Conservation (phyloP, 768 basidiomycete species). For the Exsudoporus frostii region DNA sequence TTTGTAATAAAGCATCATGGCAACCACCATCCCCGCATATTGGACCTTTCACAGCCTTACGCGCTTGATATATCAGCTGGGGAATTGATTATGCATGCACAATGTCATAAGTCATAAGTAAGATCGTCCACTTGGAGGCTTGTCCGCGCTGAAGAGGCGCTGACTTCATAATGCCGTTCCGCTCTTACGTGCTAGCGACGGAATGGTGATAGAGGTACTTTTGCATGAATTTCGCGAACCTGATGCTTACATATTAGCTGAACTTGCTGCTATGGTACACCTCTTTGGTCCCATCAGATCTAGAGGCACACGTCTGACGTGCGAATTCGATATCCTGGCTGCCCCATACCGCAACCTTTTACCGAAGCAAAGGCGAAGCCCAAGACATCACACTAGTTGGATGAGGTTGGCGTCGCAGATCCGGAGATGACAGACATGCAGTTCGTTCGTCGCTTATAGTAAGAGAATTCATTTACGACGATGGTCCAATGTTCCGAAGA, state of each 20-base stretch:
- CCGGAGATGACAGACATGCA: constrained; percentile 5
- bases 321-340: constrained; percentile 10
- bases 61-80: constrained; percentile 1
- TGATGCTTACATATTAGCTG: constrained; percentile 1
- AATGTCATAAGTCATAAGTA: background rate
- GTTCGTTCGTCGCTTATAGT: background rate
- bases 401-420: background rate
- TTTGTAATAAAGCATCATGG: constrained; percentile 7
- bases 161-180: background rate
- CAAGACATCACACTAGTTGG: background rate
- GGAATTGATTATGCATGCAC: background rate
- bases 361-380: background rate
- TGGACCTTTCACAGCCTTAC: background rate
- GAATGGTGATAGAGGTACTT: background rate
- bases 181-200: constrained; percentile 6
- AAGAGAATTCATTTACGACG: background rate
- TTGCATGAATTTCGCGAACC: background rate
- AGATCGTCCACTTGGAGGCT: background rate
- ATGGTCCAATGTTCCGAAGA: background rate
- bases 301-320: constrained; percentile 2
- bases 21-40: constrained; percentile 3
- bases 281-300: background rate
- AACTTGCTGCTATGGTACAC: background rate
- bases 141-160: background rate
- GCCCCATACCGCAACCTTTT: constrained; percentile 14